A percentile compares a stretch with the other conserved stretches of the same genome.
phyloP scores from a whole-genome alignment of 129 eudicot species.

The Artemisia argyi region DNA sequence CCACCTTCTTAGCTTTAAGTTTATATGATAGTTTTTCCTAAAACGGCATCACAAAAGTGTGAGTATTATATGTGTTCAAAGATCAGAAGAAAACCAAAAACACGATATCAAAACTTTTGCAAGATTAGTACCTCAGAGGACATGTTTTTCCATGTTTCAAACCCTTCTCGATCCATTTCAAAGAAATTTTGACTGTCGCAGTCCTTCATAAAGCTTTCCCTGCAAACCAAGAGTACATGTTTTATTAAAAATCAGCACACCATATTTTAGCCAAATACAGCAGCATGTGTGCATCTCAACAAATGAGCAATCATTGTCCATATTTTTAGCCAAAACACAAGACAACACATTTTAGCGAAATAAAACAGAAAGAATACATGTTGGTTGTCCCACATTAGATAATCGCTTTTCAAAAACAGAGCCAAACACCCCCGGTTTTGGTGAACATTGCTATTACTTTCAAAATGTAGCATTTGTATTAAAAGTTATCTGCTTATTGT shows the following conservation, averaged over 20 bases:
- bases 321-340: too few relatives aligned
- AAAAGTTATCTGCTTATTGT: too few relatives aligned
- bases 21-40: constrained; percentile 53
- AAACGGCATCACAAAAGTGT: constrained; percentile 5
- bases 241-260: background rate
- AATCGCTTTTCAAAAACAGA: too few relatives aligned
- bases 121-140: constrained; percentile 33
- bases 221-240: constrained; percentile 28
- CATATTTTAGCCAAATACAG: background rate
- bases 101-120: background rate
- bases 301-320: background rate
- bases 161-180: constrained; percentile 51
- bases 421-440: background rate
- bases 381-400: too few relatives aligned
- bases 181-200: constrained; percentile 31
- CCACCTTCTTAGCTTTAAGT: constrained; percentile 43
- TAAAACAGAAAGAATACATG: too few relatives aligned
- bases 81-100: background rate
- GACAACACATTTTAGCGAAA: too few relatives aligned
- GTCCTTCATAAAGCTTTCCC: constrained; percentile 55
- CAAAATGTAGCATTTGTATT: background rate
- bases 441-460: background rate
- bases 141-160: constrained; percentile 63
- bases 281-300: background rate
- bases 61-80: background rate